A percentile compares a stretch with the other conserved stretches of the same genome.
These are phyloP conservation scores for Rhodosporidiobolus odoratus DNA, from an alignment of 768 basidiomycete species.

Conservation along the genomic window DNA sequence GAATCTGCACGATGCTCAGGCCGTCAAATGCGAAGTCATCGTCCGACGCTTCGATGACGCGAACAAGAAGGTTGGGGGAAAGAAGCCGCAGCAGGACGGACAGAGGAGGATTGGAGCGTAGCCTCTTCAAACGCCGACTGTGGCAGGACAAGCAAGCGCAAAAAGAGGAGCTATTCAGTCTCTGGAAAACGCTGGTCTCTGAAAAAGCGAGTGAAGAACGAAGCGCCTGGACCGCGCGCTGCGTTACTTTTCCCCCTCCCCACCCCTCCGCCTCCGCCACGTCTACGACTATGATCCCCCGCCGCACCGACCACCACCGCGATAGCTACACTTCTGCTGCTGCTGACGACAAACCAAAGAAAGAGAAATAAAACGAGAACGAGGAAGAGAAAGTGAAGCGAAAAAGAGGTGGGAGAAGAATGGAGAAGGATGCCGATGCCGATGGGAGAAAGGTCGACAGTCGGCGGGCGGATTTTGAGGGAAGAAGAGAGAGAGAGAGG, in stretches of 20 bases:
- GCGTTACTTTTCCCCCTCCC: no score
- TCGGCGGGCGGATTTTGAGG: background rate
- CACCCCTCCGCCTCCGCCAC: no score
- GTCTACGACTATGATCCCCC: no score
- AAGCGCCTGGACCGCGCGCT: background rate
- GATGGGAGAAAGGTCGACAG: background rate
- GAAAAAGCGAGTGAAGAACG: no score
- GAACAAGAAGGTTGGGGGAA: constrained; percentile 36
- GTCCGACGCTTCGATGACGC: constrained; percentile 82
- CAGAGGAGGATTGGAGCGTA: background rate
- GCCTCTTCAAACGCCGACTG: no score
- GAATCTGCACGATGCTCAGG: constrained; percentile 46
- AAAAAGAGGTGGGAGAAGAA: background rate
- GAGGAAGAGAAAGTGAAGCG: background rate
- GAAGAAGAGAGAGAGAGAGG: background rate
- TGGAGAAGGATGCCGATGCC: background rate
- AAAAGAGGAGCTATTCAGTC: no score
- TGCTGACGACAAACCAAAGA: no score
- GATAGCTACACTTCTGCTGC: background rate
- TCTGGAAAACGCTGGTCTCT: no score
- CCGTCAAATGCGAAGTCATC: constrained; percentile 79
- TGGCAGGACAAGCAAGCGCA: no score
- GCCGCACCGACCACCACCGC: no score
- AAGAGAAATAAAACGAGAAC: no score
- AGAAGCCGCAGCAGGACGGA: background rate